Evolutionary conservation across 2,329 filamentous ascomycete genomes (phyloP), one percentile per base, ranked within the genome.

Genomic region (Colletotrichum ledebouriae): DNA sequence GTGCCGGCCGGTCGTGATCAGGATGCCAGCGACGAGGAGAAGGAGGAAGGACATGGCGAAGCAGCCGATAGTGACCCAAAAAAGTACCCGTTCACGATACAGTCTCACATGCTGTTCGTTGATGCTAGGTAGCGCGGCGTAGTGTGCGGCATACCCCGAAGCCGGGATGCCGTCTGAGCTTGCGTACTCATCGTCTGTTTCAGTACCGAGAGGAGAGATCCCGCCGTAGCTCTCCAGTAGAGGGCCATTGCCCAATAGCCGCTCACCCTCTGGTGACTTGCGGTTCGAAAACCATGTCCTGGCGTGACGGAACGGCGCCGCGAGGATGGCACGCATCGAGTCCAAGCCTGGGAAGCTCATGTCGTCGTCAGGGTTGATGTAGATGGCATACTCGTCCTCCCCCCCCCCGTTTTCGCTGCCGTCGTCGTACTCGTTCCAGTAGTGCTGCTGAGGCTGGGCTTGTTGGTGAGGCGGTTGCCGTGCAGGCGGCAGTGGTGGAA

Each of bases 391-490:
- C 41, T 87, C 85, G 49, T 89, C 85, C 13, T 84, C 80, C 15
- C 42, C 55, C 3, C 85, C 88, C 57, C 84, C 86, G 2, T 79
- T 81, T 62, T 94, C 92, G 76, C 93, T 94, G 9, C 92, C 92
- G 75, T 94, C 82, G 72, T 97, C 93, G 77, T 95, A 96, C 77
- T 97, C 93, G 77, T 93, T 95, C 93, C 93, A 97, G 76, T 95
- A 96, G 52, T 83, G 81, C 15, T 79, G 73, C 58, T 77, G 76
- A 7, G 77, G 73, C 58, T 66, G 73, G n/a, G 50, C 41, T 6
- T 71, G 69, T 13, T 72, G 66, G 5, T 78, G 72, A 10, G 77
- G 75, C 3, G 78, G 41, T 20, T 59, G 47, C 20, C 25, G 49
- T 13, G 57, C 25, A 6, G 67, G 67, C 9, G 67, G 67, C 46